Evolutionary conservation across 768 basidiomycete genomes (phyloP).

Genomic region (Serendipita sp.): DNA sequence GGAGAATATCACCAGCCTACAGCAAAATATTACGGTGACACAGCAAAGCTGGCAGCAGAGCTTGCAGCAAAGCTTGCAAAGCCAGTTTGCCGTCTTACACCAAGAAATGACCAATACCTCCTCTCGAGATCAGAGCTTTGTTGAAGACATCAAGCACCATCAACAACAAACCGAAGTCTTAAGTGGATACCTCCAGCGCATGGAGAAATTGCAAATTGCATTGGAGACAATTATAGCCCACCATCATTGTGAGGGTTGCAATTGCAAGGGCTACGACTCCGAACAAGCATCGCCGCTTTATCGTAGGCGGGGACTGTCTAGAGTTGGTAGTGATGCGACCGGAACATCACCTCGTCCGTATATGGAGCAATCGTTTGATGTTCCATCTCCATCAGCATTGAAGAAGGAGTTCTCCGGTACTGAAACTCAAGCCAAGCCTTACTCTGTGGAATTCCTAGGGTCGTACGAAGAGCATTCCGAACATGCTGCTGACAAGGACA

Average conservation of each 20-base stretch:
- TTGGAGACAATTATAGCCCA: neutral
- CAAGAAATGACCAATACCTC: neutral
- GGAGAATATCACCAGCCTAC: neutral
- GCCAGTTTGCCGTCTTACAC: neutral
- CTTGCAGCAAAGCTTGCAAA: neutral
- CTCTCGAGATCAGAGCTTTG: neutral
- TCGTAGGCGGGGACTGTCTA: neutral
- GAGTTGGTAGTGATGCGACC: neutral
- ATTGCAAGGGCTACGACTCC: neutral
- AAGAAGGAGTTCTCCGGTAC: neutral
- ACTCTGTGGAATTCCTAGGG: neutral
- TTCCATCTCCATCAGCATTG: neutral
- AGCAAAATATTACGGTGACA: neutral
- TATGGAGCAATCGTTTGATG: neutral
- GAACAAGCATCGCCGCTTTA: neutral
- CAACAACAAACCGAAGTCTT: neutral
- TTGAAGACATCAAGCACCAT: neutral
- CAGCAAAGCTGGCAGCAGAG: neutral
- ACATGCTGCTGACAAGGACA: neutral
- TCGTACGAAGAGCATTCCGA: neutral
- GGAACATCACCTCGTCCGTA: neutral
- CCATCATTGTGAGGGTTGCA: neutral
- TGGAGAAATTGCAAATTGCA: neutral
- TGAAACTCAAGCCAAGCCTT: neutral
- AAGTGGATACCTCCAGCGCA: neutral